Conservation (phyloP, 2,329 filamentous ascomycete genomes). For the Hymenotorrendiella dingleyae region DNA sequence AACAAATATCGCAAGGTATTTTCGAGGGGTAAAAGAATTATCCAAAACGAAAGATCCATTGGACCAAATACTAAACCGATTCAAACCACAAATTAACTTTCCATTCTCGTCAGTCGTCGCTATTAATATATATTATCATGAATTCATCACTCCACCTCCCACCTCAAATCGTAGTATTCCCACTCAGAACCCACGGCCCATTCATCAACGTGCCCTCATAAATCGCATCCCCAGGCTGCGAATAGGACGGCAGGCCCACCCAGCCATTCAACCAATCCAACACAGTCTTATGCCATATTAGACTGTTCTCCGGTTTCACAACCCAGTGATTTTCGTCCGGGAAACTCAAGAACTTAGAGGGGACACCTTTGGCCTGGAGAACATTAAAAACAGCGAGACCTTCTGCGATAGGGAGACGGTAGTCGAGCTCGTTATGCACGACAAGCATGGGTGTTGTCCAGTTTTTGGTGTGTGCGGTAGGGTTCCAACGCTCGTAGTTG, state of each 20-base stretch:
- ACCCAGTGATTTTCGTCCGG: conserved; percentile 72
- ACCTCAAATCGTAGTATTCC: background rate
- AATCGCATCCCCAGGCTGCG: conserved; percentile 7
- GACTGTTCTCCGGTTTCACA: conserved; percentile 78
- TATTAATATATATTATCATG: too few relatives aligned
- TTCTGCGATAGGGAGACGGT: conserved; percentile 77
- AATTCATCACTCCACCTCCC: background rate
- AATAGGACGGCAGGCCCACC: conserved; percentile 13
- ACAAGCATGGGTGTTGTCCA: conserved; percentile 84
- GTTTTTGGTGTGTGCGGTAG: conserved; percentile 52
- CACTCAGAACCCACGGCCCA: conserved; percentile 14
- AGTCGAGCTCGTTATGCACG: conserved; percentile 85
- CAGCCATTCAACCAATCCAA: conserved; percentile 61
- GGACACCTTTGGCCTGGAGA: conserved; percentile 49
- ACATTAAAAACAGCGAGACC: conserved; percentile 55
- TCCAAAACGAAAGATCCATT: too few relatives aligned
- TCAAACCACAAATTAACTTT: too few relatives aligned
- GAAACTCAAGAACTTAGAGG: conserved; percentile 57
- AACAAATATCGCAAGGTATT: too few relatives aligned
- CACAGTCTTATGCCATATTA: conserved; percentile 83
- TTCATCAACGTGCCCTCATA: conserved; percentile 14
- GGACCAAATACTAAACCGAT: too few relatives aligned
- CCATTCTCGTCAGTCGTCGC: too few relatives aligned
- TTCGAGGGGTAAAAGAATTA: too few relatives aligned
- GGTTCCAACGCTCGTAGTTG: conserved; percentile 63